Evolutionary conservation across 2,329 filamentous ascomycete species (phyloP), one percentile per base, ranked within the genome.

Genomic region (Aspergillus pseudoviridinutans): DNA sequence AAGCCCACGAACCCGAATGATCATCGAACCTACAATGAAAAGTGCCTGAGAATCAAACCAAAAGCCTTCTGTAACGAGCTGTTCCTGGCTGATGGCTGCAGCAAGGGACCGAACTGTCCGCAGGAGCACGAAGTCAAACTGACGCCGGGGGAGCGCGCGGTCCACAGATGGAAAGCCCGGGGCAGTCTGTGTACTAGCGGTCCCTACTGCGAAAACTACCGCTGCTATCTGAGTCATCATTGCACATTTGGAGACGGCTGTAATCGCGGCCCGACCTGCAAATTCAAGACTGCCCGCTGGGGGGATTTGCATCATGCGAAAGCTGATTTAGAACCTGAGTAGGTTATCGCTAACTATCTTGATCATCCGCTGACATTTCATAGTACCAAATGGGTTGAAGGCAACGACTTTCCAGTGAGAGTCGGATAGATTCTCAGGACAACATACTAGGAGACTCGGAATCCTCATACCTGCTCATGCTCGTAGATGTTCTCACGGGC

Each of bases 201-300:
- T 17, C 38, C 52, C 3, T 35, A 50, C 25, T 61, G 60, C 28
- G 50, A 50, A 12, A 54, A 56, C 14, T 61, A 49, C 14, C 44
- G 47, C 29, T 61, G 60, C 49, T 58, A 57, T 49, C 49, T 57
- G 24, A 61, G 59, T 28, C 59, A 61, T 42, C 59, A 61, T 41
- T 61, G 59, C 50, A 53, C 59, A 58, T 41, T 27, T 44, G 32
- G 44, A 25, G 20, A 22, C 5, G 44, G 44, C 5, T 47, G 44
- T 12, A 24, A 4, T 6, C 44, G 44, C 10, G 44, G 44, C 44
- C 1, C 44, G 44, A 24, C 22, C 10, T 47, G 44, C 22, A 47
- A 47, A 24, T 47, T 47, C 22, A 47, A 47, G 24, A 24, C 20
- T 7, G 10, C 10, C 3, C 44, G 44, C 12, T 47, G 44, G 44